These are phyloP conservation scores for Botrytis sinoallii DNA, from an alignment of 2,329 filamentous ascomycete species.

Conservation along the genomic window DNA sequence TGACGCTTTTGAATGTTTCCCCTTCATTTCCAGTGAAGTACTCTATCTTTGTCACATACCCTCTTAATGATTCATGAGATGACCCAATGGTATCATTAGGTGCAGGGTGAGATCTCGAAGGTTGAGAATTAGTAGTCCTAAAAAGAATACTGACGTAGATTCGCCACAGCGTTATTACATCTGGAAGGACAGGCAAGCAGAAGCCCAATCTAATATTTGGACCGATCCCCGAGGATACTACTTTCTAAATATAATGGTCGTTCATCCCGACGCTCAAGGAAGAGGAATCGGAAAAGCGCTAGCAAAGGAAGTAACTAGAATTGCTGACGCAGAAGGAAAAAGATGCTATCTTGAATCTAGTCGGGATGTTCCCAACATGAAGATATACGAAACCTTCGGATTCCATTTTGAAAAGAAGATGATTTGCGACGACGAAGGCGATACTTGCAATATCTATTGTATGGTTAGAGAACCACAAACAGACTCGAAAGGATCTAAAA, in stretches of 20 bases:
- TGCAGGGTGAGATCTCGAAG: neutral
- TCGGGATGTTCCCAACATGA: conserved; percentile 63
- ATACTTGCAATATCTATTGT: conserved; percentile 50
- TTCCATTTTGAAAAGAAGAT: conserved; percentile 64
- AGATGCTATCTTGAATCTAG: conserved; percentile 70
- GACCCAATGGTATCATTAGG: neutral
- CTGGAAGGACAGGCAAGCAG: conserved; percentile 65
- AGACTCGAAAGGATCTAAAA: neutral
- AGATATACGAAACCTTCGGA: conserved; percentile 68
- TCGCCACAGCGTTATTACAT: conserved; percentile 61
- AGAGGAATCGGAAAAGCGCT: conserved; percentile 63
- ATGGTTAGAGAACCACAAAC: conserved; percentile 45
- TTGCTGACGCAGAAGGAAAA: conserved; percentile 61
- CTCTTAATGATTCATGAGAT: neutral
- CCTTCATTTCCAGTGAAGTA: neutral
- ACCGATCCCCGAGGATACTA: conserved; percentile 66
- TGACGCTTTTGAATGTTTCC: neutral
- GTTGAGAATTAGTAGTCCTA: neutral
- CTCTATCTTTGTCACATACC: neutral
- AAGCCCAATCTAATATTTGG: conserved; percentile 62
- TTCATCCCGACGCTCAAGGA: conserved; percentile 62
- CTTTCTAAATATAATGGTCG: conserved; percentile 73
- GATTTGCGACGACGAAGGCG: conserved; percentile 61
- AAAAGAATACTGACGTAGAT: conserved; percentile 1
- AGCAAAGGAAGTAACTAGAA: conserved; percentile 60